phyloP scores from a whole-genome alignment of 208 protist species.

The Leishmania braziliensis region DNA sequence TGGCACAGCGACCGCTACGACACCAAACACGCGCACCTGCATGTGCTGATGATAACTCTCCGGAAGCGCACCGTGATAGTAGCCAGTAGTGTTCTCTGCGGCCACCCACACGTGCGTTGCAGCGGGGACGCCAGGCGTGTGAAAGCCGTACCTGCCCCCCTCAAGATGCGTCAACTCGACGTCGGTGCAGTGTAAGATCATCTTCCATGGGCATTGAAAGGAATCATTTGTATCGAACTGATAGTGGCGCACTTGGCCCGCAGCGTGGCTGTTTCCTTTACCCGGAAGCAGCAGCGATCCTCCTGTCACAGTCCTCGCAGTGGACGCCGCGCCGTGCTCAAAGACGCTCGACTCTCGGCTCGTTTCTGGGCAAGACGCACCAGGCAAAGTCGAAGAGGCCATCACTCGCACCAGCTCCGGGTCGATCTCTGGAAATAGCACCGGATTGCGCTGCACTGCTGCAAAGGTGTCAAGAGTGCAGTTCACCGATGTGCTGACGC shows the following conservation, averaged over 20 bases:
- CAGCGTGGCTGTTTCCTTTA: too few species aligned
- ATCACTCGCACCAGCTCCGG: slow-evolving; percentile 21
- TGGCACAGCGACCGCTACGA: slow-evolving; percentile 41
- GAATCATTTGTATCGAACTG: slow-evolving; percentile 13
- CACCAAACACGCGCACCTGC: slow-evolving; percentile 26
- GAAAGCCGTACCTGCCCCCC: slow-evolving; percentile 36
- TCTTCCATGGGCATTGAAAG: slow-evolving; percentile 20
- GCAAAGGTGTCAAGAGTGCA: slow-evolving; percentile 24
- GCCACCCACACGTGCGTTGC: slow-evolving; percentile 35
- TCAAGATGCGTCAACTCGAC: slow-evolving; percentile 7
- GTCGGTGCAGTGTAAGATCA: slow-evolving; percentile 22
- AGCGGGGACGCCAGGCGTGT: slow-evolving; percentile 33
- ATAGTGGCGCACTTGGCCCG: slow-evolving; percentile 29
- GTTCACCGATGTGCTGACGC: slow-evolving; percentile 21
- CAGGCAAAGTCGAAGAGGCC: background rate
- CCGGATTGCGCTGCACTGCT: slow-evolving; percentile 10
- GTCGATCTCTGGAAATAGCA: slow-evolving; percentile 18
- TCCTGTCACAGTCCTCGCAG: background rate
- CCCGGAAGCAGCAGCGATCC: background rate
- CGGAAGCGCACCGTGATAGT: slow-evolving; percentile 8
- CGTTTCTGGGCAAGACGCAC: background rate
- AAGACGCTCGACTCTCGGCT: background rate
- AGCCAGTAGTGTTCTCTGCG: background rate
- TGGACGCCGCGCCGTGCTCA: background rate
- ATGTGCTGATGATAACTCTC: slow-evolving; percentile 19